Percentiles rank a stretch among this genome's conserved stretches.
Evolutionary conservation across 371 early-diverging fungal species (phyloP).

Genomic region (Syncephalastrum monosporum): DNA sequence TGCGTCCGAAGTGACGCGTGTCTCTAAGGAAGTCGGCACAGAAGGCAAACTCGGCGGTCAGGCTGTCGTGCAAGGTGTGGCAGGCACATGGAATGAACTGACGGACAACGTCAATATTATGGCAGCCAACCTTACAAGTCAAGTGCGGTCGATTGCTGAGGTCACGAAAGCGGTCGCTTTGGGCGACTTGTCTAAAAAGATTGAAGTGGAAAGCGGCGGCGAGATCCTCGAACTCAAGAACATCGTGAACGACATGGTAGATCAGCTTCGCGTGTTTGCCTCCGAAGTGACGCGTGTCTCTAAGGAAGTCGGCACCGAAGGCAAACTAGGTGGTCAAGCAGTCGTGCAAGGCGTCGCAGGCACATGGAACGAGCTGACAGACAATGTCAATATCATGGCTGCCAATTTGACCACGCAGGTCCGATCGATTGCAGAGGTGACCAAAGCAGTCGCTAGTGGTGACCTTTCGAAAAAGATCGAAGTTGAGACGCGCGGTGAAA

Average conservation of each 20-base stretch:
- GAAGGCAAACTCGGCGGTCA: no score
- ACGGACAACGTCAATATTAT: slow-evolving; percentile 59
- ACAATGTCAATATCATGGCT: slow-evolving; percentile 42
- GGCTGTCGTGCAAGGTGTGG: no score
- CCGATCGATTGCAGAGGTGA: slow-evolving; percentile 40
- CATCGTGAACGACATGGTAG: slow-evolving; percentile 64
- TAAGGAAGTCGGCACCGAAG: slow-evolving; percentile 49
- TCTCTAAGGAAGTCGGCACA: no score
- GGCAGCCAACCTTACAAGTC: slow-evolving; percentile 56
- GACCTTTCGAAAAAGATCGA: slow-evolving; percentile 39
- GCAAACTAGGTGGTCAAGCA: slow-evolving; percentile 44
- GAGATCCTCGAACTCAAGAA: slow-evolving; percentile 62
- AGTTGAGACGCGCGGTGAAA: slow-evolving; percentile 34
- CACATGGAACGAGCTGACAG: slow-evolving; percentile 37
- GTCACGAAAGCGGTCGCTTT: slow-evolving; percentile 61
- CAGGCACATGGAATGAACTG: slow-evolving; percentile 70
- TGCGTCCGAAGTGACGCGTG: no score
- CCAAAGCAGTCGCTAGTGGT: slow-evolving; percentile 38
- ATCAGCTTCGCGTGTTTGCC: slow-evolving; percentile 38
- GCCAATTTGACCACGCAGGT: slow-evolving; percentile 48
- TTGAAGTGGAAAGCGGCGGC: slow-evolving; percentile 55
- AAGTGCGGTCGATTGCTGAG: slow-evolving; percentile 65
- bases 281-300: slow-evolving; percentile 45
- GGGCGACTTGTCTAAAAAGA: slow-evolving; percentile 61
- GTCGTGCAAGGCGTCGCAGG: slow-evolving; percentile 39